A percentile compares a stretch with the other conserved stretches of the same genome.
Conservation (phyloP, 2,329 filamentous ascomycete species). For the Epichloe elymi region DNA sequence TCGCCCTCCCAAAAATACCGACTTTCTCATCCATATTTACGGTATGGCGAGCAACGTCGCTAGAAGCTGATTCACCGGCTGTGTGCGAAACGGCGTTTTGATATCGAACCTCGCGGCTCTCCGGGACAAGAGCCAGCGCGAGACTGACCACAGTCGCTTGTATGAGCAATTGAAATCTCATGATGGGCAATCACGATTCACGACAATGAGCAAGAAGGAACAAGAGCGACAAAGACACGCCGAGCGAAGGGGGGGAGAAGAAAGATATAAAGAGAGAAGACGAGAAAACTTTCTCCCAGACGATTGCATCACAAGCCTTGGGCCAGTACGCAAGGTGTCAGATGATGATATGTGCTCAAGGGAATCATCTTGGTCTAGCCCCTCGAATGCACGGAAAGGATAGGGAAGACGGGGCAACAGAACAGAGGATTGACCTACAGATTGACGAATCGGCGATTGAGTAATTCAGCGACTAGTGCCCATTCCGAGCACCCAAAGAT, state of each 20-base stretch:
- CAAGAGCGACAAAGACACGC: not conserved
- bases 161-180: slow-evolving; percentile 2
- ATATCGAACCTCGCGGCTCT: not conserved
- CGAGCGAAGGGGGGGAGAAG: not conserved
- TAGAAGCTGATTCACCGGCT: not conserved
- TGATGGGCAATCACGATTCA: not conserved
- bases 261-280: not conserved
- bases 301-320: not conserved
- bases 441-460: not conserved
- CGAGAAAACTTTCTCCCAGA: not conserved
- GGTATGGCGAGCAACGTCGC: not conserved
- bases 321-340: not conserved
- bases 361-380: not conserved
- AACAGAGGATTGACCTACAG: not conserved
- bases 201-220: not conserved
- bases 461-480: not conserved
- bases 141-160: slow-evolving; percentile 1
- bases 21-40: not conserved
- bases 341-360: slow-evolving; percentile 1
- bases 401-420: not conserved
- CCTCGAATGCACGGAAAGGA: not conserved
- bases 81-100: not conserved
- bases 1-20: not conserved
- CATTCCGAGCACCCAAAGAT: not conserved
- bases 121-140: not conserved